Evolutionary conservation across 2,329 filamentous ascomycete species (phyloP).

Genomic region (Colletotrichum gloeosporioides): DNA sequence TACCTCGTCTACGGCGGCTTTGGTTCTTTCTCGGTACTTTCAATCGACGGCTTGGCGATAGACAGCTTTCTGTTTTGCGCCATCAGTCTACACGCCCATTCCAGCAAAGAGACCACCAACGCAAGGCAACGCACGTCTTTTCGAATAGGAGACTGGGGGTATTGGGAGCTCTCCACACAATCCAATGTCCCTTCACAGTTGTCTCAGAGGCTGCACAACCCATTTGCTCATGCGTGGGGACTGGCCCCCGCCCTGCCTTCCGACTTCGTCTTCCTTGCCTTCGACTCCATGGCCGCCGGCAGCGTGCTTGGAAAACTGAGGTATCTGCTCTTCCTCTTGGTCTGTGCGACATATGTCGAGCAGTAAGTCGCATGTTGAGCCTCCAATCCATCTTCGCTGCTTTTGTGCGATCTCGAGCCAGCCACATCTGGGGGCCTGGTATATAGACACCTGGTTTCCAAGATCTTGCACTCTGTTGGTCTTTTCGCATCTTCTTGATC

Average conservation of each 20-base stretch:
- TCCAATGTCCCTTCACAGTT: slow-evolving; percentile 41
- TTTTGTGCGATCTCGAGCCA: slow-evolving; percentile 36
- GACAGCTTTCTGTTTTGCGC: slow-evolving; percentile 1
- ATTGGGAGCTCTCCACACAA: slow-evolving; percentile 38
- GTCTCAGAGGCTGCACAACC: slow-evolving; percentile 51
- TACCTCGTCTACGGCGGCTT: neutral
- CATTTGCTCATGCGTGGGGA: slow-evolving; percentile 30
- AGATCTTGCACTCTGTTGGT: slow-evolving; percentile 33
- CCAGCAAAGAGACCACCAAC: neutral
- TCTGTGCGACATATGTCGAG: slow-evolving; percentile 20
- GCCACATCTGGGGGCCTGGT: slow-evolving; percentile 28
- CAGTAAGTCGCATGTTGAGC: slow-evolving; percentile 19
- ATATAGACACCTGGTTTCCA: slow-evolving; percentile 42
- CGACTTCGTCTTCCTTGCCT: slow-evolving; percentile 27
- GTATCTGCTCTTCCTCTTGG: slow-evolving; percentile 7
- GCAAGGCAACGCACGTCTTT: slow-evolving; percentile 17
- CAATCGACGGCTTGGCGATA: slow-evolving; percentile 20
- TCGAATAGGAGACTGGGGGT: slow-evolving; percentile 29
- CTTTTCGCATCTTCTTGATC: slow-evolving; percentile 16
- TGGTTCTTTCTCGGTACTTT: slow-evolving; percentile 1
- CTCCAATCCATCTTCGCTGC: slow-evolving; percentile 27
- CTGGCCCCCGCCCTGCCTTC: slow-evolving; percentile 23
- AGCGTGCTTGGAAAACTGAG: slow-evolving; percentile 5
- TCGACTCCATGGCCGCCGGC: neutral
- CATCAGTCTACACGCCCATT: slow-evolving; percentile 8